Evolutionary conservation across 345 rosid species (phyloP), one percentile per base, ranked within the genome.

Genomic region (Syzygium oleosum): DNA sequence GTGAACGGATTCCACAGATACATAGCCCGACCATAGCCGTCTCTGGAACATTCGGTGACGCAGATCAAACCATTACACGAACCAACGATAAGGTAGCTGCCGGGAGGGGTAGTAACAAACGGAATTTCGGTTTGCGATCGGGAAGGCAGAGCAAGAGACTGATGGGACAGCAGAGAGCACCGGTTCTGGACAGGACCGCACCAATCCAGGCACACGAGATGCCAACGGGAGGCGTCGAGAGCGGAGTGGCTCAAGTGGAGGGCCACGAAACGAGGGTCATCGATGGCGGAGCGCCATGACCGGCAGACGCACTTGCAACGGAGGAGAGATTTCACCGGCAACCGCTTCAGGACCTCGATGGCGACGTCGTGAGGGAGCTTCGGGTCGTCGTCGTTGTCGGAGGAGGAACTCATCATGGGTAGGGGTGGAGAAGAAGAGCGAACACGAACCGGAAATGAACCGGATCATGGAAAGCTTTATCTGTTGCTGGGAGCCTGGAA

Each of bases 21-120:
- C 38, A 2, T 63, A 38, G 5, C 14, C 38, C 15, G 4, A 29
- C 7, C 19, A 63, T 4, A 0, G 38, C 4, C 9, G 0, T 63
- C 68, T 14, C 15, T 14, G 38, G 19, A 63, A 9, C 7, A 16
- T n/a, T 63, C 77, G 2, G 17, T 1, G 29, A 58, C 27, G 29
- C 63, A 59, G 16, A 59, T 65, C 22, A 65, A 65, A 21, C 1
- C 41, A 65, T 65, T 16, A 29, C 22, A 29, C 22, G 78, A 65
- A 31, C 16, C 43, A 16, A 65, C 21, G 17, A 5, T 2, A 65
- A 3, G 0, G 12, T 65, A 16, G 7, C 6, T 29, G 22, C 0
- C 0, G 43, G 6, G 5, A 31, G 5, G 22, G 3, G 34, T 22
- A 58, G 63, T 8, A 31, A 31, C 19, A 5, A 65, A 65, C 19